Conservation (phyloP, 75 land plant species). For the Selaginella moellendorffii region DNA sequence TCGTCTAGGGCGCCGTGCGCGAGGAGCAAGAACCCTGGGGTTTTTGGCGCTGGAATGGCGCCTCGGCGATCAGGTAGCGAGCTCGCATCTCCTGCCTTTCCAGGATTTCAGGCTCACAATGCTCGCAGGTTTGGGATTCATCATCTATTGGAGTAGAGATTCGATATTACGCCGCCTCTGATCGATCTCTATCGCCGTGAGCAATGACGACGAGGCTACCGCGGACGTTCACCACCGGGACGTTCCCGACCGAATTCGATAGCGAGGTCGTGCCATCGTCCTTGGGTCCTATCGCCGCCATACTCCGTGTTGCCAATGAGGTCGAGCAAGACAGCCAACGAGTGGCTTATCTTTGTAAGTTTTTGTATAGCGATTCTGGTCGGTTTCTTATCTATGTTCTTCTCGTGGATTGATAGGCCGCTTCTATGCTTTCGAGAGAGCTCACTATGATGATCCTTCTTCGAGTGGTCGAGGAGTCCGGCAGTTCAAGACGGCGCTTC, state of each 20-base stretch:
- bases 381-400: background rate
- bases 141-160: too few species aligned
- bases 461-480: constrained; percentile 3
- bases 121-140: too few species aligned
- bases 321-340: background rate
- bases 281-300: background rate
- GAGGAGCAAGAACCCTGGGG: too few species aligned
- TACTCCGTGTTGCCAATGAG: constrained; percentile 8
- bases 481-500: constrained; percentile 1
- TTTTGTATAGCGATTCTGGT: background rate
- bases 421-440: constrained; percentile 10
- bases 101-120: too few species aligned
- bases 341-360: constrained; percentile 6
- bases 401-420: background rate
- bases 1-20: too few species aligned
- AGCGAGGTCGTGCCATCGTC: constrained; percentile 7
- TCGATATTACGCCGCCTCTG: too few species aligned
- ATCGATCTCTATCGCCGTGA: too few species aligned
- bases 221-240: background rate
- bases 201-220: background rate
- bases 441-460: background rate
- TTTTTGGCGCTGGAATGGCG: too few species aligned
- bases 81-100: too few species aligned
- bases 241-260: background rate
- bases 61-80: too few species aligned